Evolutionary conservation across 2,329 filamentous ascomycete genomes (phyloP), one percentile per base, ranked within the genome.

Genomic region (Dothistroma septosporum): DNA sequence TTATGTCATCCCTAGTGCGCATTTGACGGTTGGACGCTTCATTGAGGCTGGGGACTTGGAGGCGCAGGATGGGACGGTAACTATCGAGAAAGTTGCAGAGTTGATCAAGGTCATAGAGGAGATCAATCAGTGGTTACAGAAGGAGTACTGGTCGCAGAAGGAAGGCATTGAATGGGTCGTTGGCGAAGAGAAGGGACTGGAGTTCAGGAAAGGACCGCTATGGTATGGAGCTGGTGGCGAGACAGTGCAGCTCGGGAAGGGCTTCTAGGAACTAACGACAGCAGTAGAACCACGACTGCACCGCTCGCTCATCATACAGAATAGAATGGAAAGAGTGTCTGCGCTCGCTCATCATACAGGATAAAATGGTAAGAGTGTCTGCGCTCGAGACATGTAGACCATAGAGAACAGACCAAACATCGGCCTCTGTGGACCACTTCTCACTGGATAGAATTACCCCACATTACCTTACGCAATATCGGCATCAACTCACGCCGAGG

Each of bases 1-100:
- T 60, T 97, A 97, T 73, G 87, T 92, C 24, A 91, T 96, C 1
- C 92, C 92, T 1, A 93, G 89, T 52, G 91, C 91, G 16, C 93
- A 97, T 77, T 83, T 97, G 70, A 97, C 93, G 0, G 83, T 97
- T 60, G 92, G 85, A 0, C 82, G 93, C 3, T 97, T 94, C 73
- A 82, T 96, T 48, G 82, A 81, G 10, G 82, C 85, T 46, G 78
- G 81, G 12, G 90, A 92, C 48, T 78, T 82, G 44, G 69, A 72
- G 41, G 73, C 73, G 1, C 64, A 69, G 4, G 82, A 81, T 8
- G 74, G 77, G 5, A 74, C 66, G 56, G 64, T 72, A 58, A 76
- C 83, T 66, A 78, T 79, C 0, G 79, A 79, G 60, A 85, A 84
- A 73, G 82, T 92, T 67, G 74, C 78, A 68, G 75, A 69, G n/a